Conservation (phyloP, 2,329 filamentous ascomycete genomes). For the Akanthomyces dipterigenus region DNA sequence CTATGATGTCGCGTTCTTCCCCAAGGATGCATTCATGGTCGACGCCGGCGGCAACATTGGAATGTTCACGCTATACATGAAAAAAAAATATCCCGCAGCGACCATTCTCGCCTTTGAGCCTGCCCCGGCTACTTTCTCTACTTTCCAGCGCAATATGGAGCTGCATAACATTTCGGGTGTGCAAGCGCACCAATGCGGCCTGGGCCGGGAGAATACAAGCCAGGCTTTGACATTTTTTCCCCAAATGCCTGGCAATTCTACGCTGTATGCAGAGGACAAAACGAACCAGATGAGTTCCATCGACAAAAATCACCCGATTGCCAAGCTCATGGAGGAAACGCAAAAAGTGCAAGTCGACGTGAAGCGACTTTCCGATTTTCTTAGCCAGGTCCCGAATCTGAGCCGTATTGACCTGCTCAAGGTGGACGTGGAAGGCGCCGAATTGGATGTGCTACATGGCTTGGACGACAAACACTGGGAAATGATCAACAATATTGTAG, state of each 20-base stretch:
- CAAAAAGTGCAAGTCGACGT: slow-evolving; percentile 13
- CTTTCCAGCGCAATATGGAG: slow-evolving; percentile 17
- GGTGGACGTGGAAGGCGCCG: slow-evolving; percentile 22
- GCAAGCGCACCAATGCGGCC: slow-evolving; percentile 11
- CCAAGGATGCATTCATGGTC: slow-evolving; percentile 16
- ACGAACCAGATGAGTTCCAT: neutral
- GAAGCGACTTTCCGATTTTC: slow-evolving; percentile 17
- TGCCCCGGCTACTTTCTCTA: slow-evolving; percentile 16
- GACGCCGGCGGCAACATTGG: slow-evolving; percentile 23
- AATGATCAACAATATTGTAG: slow-evolving; percentile 16
- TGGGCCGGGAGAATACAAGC: slow-evolving; percentile 5
- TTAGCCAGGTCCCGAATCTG: slow-evolving; percentile 10
- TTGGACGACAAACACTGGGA: slow-evolving; percentile 19
- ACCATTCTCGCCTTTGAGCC: slow-evolving; percentile 22
- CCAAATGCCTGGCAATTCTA: slow-evolving; percentile 19
- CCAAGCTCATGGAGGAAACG: neutral
- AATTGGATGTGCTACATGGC: slow-evolving; percentile 19
- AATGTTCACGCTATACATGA: slow-evolving; percentile 21
- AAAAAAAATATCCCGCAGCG: slow-evolving; percentile 18
- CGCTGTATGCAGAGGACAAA: slow-evolving; percentile 16
- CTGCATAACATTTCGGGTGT: slow-evolving; percentile 15
- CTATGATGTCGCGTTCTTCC: slow-evolving; percentile 15
- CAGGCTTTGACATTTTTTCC: slow-evolving; percentile 17
- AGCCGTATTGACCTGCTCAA: slow-evolving; percentile 21
- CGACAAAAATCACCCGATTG: slow-evolving; percentile 6